Conservation (phyloP, 352 stramenopile genomes). For the Pythium insidiosum region DNA sequence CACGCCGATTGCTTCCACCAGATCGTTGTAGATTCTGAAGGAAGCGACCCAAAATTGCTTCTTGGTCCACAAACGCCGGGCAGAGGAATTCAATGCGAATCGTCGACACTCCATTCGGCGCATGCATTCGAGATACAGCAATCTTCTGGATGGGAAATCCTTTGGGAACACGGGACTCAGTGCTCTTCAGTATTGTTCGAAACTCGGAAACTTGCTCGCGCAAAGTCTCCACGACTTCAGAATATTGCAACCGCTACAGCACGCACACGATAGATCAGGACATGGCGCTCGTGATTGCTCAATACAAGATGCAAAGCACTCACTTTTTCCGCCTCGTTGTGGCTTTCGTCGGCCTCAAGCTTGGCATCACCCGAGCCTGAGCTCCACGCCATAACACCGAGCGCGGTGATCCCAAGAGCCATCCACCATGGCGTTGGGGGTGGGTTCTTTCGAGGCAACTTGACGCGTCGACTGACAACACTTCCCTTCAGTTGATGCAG, state of each 20-base stretch:
- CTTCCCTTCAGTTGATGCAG: too few relatives aligned
- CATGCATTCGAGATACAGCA: slow-evolving; percentile 64
- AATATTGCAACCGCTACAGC: slow-evolving; percentile 50
- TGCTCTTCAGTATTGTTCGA: slow-evolving; percentile 59
- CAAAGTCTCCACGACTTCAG: slow-evolving; percentile 54
- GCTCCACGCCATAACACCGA: too few relatives aligned
- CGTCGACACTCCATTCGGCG: slow-evolving; percentile 74
- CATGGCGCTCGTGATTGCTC: too few relatives aligned
- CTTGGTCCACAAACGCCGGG: slow-evolving; percentile 64
- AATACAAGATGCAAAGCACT: too few relatives aligned
- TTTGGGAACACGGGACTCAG: slow-evolving; percentile 63
- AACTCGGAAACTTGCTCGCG: slow-evolving; percentile 74
- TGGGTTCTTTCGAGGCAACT: too few relatives aligned
- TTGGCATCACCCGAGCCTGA: too few relatives aligned
- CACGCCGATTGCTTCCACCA: slow-evolving; percentile 14
- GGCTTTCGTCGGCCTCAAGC: too few relatives aligned
- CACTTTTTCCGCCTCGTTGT: slow-evolving; percentile 15
- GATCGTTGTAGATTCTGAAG: slow-evolving; percentile 29
- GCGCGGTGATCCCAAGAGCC: too few relatives aligned
- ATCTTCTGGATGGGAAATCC: slow-evolving; percentile 80
- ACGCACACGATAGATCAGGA: background rate
- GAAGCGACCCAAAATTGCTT: slow-evolving; percentile 66
- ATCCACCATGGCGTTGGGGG: too few relatives aligned
- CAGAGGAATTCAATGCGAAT: slow-evolving; percentile 81
- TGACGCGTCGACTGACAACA: too few relatives aligned